Evolutionary conservation across 2,329 filamentous ascomycete genomes (phyloP).

Genomic region (Ophiostoma quercus): DNA sequence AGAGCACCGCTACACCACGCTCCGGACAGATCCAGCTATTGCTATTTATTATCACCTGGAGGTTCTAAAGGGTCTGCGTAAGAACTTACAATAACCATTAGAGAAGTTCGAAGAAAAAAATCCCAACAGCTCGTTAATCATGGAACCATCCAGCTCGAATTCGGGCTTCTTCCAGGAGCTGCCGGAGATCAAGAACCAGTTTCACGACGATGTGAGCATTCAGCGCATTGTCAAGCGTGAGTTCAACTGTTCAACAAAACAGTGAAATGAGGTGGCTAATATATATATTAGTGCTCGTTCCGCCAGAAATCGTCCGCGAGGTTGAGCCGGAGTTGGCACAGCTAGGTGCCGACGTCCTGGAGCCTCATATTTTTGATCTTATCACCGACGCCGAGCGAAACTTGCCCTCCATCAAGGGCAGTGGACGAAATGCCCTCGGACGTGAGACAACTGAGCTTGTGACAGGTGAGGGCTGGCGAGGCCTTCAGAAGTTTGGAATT

Average conservation of each 20-base stretch:
- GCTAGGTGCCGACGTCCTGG: conserved; percentile 50
- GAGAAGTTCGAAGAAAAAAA: too few species aligned
- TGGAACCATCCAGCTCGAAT: conserved; percentile 44
- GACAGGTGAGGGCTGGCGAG: conserved; percentile 61
- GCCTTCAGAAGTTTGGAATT: conserved; percentile 55
- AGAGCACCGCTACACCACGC: not conserved
- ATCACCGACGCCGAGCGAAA: conserved; percentile 61
- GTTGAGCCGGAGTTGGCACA: conserved; percentile 42
- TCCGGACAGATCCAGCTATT: not conserved
- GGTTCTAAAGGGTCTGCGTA: too few species aligned
- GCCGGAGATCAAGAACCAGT: conserved; percentile 51
- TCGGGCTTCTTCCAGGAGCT: conserved; percentile 53
- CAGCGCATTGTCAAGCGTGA: conserved; percentile 49
- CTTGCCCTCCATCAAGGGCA: conserved; percentile 53
- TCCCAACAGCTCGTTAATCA: conserved; percentile 25
- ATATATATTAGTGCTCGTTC: conserved; percentile 45
- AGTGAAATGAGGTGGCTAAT: not conserved
- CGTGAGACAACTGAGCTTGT: conserved; percentile 54
- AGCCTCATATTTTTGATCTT: conserved; percentile 50
- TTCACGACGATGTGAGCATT: conserved; percentile 50
- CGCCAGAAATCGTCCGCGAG: conserved; percentile 36
- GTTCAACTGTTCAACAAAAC: conserved; percentile 23
- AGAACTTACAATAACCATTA: too few species aligned
- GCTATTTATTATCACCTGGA: too few species aligned
- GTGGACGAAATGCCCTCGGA: conserved; percentile 58